Conservation (phyloP, 768 basidiomycete species). For the Clitopilus hobsonii region DNA sequence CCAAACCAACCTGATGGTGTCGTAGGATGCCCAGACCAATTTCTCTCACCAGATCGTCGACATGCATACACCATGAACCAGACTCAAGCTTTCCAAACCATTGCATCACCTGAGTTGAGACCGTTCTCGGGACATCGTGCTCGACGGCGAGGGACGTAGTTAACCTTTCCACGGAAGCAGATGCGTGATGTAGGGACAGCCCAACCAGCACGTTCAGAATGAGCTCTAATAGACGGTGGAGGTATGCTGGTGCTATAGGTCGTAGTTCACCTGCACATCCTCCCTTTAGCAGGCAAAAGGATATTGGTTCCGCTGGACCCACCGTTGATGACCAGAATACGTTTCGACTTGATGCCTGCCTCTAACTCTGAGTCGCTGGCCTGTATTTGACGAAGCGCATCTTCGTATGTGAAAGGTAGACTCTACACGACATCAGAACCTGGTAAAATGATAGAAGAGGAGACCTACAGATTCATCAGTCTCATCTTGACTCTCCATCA, state of each 20-base stretch:
- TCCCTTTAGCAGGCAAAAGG: neutral
- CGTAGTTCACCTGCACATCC: constrained; percentile 56
- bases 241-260: constrained; percentile 62
- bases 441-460: neutral
- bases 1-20: constrained; percentile 44
- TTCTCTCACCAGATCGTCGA: constrained; percentile 58
- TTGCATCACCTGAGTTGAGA: constrained; percentile 65
- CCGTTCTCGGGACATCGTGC: constrained; percentile 59
- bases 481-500: constrained; percentile 12
- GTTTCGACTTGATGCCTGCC: constrained; percentile 57
- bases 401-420: constrained; percentile 48
- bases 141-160: constrained; percentile 59
- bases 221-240: constrained; percentile 67
- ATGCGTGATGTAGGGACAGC: constrained; percentile 44
- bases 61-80: constrained; percentile 65
- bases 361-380: constrained; percentile 77
- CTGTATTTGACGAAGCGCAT: constrained; percentile 64
- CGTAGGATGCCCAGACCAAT: constrained; percentile 75
- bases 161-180: constrained; percentile 57
- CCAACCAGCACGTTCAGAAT: constrained; percentile 74
- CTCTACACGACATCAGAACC: constrained; percentile 2
- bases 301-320: constrained; percentile 2
- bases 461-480: constrained; percentile 7
- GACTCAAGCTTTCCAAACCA: constrained; percentile 73
- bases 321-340: constrained; percentile 75